Base-by-base conservation (phyloP, 257 asterid genomes). In the Ligustrum vulgare region DNA sequence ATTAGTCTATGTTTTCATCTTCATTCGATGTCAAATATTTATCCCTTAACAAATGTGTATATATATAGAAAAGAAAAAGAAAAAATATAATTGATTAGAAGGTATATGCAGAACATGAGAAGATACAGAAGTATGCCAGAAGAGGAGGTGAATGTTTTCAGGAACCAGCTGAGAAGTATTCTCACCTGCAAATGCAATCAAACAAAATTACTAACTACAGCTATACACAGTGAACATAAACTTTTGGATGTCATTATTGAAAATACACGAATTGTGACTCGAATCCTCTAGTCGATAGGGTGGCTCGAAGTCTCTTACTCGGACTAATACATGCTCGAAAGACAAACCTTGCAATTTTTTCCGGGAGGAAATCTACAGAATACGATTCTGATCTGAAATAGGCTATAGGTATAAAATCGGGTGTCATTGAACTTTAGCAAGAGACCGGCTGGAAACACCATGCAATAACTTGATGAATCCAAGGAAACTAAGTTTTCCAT, bases 401-500 rank as follows among this genome's bases (percentile, higher is more conserved):
- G 54, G 81, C 69, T 36, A 31, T 67, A 39, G 64, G 51, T 45
- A 10, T 66, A 7, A 22, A 7, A 22, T 36, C 9, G 8, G 72
- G 58, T 82, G 75, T 86, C 73, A 91, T 71, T 86, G 96, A 72
- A 77, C 77, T 89, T 86, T 89, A n/a, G 87, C 80, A 47, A 84
- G 81, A 25, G 93, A 80, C n/a, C 97, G 92, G 85, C 91, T 84
- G 12, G 96, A 87, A 35, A 85, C 83, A 25, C 96, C 97, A 10
- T 91, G 98, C 86, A 93, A 82, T 84, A 93, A 73, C 80, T 93
- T 91, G 73, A 84, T 86, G 63, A 89, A 93, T 70, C 98, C 97
- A 18, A 93, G 91, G 83, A 93, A 91, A 80, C 98, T 93, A 16
- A 89, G 97, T 82, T 93, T 93, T 77, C 98, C 98, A 37, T 90